A percentile compares a stretch with the other conserved stretches of the same genome.
Conservation (phyloP, 176 grass and related monocot genomes). For the Oryza rufipogon region DNA sequence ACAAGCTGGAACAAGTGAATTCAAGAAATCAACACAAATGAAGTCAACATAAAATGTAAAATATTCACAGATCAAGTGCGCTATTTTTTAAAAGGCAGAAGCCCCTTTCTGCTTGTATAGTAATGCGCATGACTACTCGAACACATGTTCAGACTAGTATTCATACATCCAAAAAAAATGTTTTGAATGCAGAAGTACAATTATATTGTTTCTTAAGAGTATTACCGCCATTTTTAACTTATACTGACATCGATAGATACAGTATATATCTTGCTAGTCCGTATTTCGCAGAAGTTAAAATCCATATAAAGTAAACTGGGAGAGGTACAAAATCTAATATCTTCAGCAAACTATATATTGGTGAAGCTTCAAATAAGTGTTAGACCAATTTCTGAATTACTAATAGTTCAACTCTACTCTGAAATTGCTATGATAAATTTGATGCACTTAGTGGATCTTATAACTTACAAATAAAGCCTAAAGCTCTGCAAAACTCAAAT, state of each 20-base stretch:
- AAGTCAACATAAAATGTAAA: conserved; percentile 42
- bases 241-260: background rate
- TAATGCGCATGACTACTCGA: conserved; percentile 7
- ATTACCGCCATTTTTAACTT: background rate
- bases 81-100: background rate
- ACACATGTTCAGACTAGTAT: background rate
- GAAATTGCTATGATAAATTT: background rate
- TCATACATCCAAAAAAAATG: conserved; percentile 1
- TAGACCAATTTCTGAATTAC: background rate
- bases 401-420: background rate
- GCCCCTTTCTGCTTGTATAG: background rate
- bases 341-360: conserved; percentile 7
- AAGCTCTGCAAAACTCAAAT: background rate
- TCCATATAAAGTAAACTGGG: background rate
- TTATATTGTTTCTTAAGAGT: background rate
- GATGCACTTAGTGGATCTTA: background rate
- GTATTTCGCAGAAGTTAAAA: background rate
- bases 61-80: background rate
- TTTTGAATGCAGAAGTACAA: background rate
- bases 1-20: conserved; percentile 68
- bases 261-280: background rate
- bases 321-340: background rate
- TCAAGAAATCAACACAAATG: conserved; percentile 1
- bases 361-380: background rate
- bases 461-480: too few relatives aligned